Base-by-base conservation (phyloP, 1,284 basidiomycete genomes). In the Cryptococcus wingfieldii region DNA sequence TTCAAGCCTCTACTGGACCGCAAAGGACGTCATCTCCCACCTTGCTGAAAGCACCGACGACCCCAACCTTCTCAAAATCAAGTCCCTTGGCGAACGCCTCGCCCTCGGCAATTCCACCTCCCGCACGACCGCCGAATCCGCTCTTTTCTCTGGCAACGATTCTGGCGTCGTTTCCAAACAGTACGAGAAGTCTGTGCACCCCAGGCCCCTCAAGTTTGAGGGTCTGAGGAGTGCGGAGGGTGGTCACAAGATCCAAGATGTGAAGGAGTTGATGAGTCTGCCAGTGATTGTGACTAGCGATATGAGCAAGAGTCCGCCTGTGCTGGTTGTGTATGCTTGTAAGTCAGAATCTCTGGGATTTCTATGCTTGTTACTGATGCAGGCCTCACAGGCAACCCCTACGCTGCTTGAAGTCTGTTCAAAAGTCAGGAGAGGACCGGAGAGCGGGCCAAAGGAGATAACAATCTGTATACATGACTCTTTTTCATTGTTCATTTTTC, bases 221-320 rank as follows among this genome's bases (percentile, higher is more conserved):
- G 90, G 89, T 4, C 77, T 95, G 63, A 83, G 86, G 70, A 56
- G 56, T 23, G 86, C 84, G 1, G 62, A 82, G 8, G 80, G 85
- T 43, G 90, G 89, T 16, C 93, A 96, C 78, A 88, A 84, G 78
- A 89, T 94, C 67, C 93, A 97, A 79, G 90, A 93, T 68, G 89
- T 97, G 69, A 85, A 82, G 67, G 91, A 95, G 73, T 77, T 94
- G 65, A 88, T 89, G 86, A 89, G 83, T 47, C 87, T 96, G 43
- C 92, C 91, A 53, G 92, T 93, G 66, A 92, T 95, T 70, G 85
- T 96, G 63, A 92, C 90, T 39, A 90, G 90, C 38, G 92, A 96
- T 75, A 78, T 95, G 66, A 90, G 89, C 63, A 94, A 93, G 83
- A 91, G 88, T 65, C 92, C 92, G 52, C 92, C 92, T 9, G 91